Conservation (phyloP, 2,329 filamentous ascomycete genomes). For the Aspergillus sp. region DNA sequence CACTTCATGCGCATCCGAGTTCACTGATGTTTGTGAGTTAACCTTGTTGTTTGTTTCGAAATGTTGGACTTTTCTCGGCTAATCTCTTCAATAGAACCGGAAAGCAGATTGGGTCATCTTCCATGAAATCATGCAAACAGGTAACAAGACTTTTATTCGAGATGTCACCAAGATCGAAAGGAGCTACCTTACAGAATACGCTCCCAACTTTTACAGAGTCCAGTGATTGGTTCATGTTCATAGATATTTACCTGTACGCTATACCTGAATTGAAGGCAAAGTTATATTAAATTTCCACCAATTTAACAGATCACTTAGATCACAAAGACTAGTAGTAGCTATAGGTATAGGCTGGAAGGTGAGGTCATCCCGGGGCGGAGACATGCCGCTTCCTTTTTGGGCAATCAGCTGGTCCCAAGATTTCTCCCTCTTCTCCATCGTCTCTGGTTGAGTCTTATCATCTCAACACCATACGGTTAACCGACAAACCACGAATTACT, state of each 20-base stretch:
- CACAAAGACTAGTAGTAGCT: background rate
- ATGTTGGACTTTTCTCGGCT: background rate
- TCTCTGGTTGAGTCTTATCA: background rate
- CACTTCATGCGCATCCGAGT: constrained; percentile 81
- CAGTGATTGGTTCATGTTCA: constrained; percentile 16
- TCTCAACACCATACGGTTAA: background rate
- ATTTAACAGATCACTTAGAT: background rate
- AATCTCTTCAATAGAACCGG: constrained; percentile 52
- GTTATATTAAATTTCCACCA: background rate
- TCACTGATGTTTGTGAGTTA: constrained; percentile 73
- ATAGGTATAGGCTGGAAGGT: background rate
- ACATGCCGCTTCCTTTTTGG: background rate
- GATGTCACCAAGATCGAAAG: constrained; percentile 93
- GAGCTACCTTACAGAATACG: constrained; percentile 85
- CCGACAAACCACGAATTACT: background rate
- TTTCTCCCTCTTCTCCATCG: background rate
- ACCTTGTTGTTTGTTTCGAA: background rate
- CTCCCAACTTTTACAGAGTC: constrained; percentile 71
- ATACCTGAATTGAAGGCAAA: background rate
- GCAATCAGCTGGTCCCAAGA: background rate
- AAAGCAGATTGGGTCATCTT: constrained; percentile 97
- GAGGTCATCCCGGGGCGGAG: background rate
- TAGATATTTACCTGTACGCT: background rate
- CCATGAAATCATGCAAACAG: constrained; percentile 84
- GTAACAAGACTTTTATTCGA: constrained; percentile 79